Percentiles rank a stretch among this genome's conserved stretches.
phyloP scores from a whole-genome alignment of 257 asterid genomes.

The Eucommia ulmoides region DNA sequence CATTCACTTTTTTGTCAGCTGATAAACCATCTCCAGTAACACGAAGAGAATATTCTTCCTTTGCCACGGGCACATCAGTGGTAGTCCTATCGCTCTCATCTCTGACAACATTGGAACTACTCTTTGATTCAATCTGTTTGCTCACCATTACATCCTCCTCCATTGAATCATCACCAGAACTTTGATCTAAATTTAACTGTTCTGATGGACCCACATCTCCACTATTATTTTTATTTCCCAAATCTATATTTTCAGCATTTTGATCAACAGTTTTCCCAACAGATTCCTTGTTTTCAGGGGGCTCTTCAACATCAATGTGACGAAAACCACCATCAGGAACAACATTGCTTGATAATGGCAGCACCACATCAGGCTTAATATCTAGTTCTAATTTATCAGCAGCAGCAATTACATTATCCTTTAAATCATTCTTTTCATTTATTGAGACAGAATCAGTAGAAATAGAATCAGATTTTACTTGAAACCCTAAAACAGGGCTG shows the following conservation, averaged over 20 bases:
- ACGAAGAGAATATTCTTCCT: background rate
- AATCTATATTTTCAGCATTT: background rate
- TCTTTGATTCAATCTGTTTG: background rate
- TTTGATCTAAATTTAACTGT: background rate
- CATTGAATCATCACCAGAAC: background rate
- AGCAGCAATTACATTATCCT: background rate
- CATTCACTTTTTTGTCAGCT: no score
- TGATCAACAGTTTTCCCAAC: background rate
- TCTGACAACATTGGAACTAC: background rate
- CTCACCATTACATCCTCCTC: background rate
- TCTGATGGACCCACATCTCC: background rate
- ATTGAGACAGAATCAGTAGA: background rate
- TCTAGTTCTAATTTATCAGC: background rate
- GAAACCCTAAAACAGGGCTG: conserved; percentile 17
- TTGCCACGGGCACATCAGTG: background rate
- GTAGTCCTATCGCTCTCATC: background rate
- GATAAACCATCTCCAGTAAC: background rate
- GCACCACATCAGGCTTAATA: background rate
- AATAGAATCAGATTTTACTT: background rate
- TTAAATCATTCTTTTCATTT: background rate
- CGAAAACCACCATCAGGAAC: background rate
- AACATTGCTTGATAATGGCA: background rate
- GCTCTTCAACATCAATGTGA: background rate
- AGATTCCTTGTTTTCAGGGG: background rate
- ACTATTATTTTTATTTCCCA: background rate